Evolutionary conservation across 495 filamentous ascomycete species (phyloP).

Genomic region (Letharia columbiana): DNA sequence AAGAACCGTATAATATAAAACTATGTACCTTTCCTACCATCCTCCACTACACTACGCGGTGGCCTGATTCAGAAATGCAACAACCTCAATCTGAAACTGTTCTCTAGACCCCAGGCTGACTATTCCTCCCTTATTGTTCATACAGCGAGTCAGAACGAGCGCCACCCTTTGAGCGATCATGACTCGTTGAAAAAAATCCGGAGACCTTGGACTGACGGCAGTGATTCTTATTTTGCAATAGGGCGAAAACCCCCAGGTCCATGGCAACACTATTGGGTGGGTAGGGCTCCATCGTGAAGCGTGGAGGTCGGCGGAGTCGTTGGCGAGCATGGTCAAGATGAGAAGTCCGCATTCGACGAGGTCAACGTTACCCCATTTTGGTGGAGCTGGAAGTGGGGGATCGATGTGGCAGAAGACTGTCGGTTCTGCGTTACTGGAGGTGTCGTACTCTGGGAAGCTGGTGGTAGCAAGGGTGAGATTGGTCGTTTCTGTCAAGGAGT

Average conservation of each 20-base stretch:
- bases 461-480: background rate
- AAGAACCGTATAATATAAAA: background rate
- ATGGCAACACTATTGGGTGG: background rate
- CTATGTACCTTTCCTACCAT: too few species aligned
- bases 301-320: background rate
- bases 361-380: background rate
- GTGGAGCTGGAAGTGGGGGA: background rate
- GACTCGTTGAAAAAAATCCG: background rate
- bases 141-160: background rate
- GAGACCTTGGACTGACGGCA: background rate
- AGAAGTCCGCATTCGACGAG: background rate
- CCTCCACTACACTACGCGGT: background rate
- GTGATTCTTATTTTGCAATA: background rate
- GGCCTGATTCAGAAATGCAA: background rate
- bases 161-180: conserved; percentile 1
- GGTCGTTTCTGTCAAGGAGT: background rate
- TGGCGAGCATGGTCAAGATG: background rate
- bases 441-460: background rate
- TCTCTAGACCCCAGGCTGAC: background rate
- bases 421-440: background rate
- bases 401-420: background rate
- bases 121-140: background rate
- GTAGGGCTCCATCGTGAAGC: background rate
- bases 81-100: background rate
- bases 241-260: background rate